These are phyloP conservation scores for Tulasnella sp. DNA, from an alignment of 768 basidiomycete species.

Conservation along the genomic window DNA sequence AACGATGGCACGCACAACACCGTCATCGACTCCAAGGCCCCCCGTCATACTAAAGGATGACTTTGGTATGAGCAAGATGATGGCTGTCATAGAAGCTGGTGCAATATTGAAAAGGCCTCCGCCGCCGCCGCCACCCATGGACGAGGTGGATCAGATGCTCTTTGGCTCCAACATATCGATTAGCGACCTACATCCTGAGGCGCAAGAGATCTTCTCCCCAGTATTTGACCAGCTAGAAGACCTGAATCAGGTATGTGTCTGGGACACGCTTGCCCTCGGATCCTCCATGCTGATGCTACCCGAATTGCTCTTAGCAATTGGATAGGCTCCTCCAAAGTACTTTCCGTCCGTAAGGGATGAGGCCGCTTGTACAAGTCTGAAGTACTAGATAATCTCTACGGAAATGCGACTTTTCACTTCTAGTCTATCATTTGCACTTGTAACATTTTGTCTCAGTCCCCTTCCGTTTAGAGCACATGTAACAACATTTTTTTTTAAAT, in stretches of 20 bases:
- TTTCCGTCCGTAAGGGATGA: no score
- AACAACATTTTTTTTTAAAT: no score
- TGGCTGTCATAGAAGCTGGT: slow-evolving; percentile 71
- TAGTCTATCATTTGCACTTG: no score
- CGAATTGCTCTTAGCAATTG: no score
- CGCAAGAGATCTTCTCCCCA: slow-evolving; percentile 57
- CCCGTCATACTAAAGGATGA: slow-evolving; percentile 41
- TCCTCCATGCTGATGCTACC: no score
- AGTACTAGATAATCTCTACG: no score
- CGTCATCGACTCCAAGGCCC: slow-evolving; percentile 28
- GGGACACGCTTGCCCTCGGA: no score
- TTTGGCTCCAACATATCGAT: slow-evolving; percentile 57
- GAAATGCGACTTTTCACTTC: no score
- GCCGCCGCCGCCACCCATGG: slow-evolving; percentile 40
- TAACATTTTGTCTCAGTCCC: no score
- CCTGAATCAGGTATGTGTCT: slow-evolving; percentile 66
- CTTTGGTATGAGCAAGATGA: slow-evolving; percentile 77
- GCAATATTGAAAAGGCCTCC: slow-evolving; percentile 32
- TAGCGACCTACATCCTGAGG: slow-evolving; percentile 54
- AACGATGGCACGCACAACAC: slow-evolving; percentile 38
- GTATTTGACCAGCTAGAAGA: slow-evolving; percentile 67
- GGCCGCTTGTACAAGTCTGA: no score
- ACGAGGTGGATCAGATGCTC: slow-evolving; percentile 41
- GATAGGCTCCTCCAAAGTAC: no score
- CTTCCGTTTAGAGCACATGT: not conserved